These are phyloP conservation scores for Inga leiocalycina DNA, from an alignment of 306 rosid species.

Conservation along the genomic window DNA sequence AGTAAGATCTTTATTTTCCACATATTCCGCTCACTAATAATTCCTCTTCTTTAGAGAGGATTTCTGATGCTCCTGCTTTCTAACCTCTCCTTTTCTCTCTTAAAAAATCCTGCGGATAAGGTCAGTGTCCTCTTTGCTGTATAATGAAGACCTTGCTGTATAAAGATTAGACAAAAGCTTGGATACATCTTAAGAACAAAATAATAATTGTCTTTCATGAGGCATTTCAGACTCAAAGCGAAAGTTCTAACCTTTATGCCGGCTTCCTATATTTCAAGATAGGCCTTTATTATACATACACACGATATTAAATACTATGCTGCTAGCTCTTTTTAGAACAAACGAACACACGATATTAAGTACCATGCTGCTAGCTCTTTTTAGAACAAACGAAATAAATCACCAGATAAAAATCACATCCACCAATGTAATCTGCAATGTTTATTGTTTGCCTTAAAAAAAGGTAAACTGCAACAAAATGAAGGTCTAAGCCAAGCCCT, in stretches of 20 bases:
- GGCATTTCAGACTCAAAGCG: not conserved
- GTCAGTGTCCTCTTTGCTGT: not conserved
- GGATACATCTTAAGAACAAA: slow-evolving; percentile 6
- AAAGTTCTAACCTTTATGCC: not conserved
- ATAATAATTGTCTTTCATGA: not conserved
- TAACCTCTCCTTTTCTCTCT: not conserved
- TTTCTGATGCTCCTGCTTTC: not conserved
- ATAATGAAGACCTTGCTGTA: not conserved
- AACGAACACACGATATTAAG: not conserved
- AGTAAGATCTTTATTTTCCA: not conserved
- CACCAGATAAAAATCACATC: not conserved
- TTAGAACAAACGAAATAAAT: not conserved
- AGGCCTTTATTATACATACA: not conserved
- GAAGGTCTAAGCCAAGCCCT: not conserved
- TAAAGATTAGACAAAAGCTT: not conserved
- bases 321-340: not conserved
- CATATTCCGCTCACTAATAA: not conserved
- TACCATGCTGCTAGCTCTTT: not conserved
- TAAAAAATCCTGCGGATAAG: not conserved
- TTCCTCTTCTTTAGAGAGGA: not conserved
- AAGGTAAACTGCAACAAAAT: not conserved
- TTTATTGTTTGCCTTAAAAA: not conserved
- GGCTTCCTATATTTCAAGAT: not conserved
- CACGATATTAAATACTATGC: not conserved
- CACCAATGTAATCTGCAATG: not conserved